These are phyloP conservation scores for Stipa capillata DNA, from an alignment of 176 grass and related monocot genomes.

Conservation along the genomic window DNA sequence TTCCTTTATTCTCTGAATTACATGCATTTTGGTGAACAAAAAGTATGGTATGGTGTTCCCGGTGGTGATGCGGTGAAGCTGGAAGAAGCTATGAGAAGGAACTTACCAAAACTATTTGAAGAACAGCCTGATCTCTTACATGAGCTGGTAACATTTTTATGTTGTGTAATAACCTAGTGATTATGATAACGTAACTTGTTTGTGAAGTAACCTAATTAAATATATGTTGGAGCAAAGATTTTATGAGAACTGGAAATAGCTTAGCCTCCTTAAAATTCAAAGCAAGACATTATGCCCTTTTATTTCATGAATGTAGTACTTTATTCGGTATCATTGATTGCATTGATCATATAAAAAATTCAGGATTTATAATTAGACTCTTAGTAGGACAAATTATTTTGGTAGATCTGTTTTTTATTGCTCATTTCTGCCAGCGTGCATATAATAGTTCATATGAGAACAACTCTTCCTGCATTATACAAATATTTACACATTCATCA, in stretches of 20 bases:
- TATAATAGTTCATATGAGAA: neutral
- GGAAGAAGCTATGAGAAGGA: slow-evolving; percentile 85
- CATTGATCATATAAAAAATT: neutral
- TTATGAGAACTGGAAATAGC: neutral
- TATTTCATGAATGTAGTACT: neutral
- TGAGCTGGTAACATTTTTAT: slow-evolving; percentile 65
- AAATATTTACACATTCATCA: slow-evolving; percentile 7
- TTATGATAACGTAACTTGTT: slow-evolving; percentile 1
- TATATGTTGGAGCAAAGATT: neutral
- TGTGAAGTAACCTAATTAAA: neutral
- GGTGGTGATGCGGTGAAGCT: slow-evolving; percentile 63
- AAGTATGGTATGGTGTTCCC: slow-evolving; percentile 94
- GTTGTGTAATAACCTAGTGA: neutral
- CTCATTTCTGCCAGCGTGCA: neutral
- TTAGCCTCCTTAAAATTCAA: slow-evolving; percentile 1
- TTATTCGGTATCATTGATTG: slow-evolving; percentile 12
- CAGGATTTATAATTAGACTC: neutral
- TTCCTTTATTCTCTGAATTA: slow-evolving; percentile 97
- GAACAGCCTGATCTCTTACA: slow-evolving; percentile 96
- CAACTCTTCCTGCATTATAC: neutral
- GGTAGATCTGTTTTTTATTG: neutral
- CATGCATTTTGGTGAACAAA: slow-evolving; percentile 96
- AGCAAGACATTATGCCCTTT: neutral
- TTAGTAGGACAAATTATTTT: neutral
- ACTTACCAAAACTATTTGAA: slow-evolving; percentile 82